Base-by-base conservation (phyloP, 345 rosid species). In the Gossypium mustelinum region DNA sequence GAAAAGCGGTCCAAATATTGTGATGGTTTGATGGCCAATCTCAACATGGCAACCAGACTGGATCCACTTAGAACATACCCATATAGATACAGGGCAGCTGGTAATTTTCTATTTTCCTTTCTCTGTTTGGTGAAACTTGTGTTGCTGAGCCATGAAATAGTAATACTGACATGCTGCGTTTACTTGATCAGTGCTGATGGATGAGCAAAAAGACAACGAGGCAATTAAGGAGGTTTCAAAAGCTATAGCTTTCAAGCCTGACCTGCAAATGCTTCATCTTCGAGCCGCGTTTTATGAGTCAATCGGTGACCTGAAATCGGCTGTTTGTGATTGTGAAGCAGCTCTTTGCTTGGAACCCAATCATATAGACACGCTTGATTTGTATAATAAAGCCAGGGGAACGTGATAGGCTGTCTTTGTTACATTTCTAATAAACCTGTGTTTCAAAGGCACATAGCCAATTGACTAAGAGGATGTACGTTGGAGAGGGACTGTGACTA, bases 11-110 rank as follows among this genome's bases (percentile, higher is more conserved):
- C 99, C 1, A 97, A 96, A 67, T 96, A 96, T 79, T 96, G 97
- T 80, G 97, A 93, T 77, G 94, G 92, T 0, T 94, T 90, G 78
- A 86, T 89, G 97, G 97, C 98, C 44, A 93, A 96, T 79, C 97
- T 96, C 73, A 62, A 75, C 79, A 85, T 86, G 78, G 94, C 97
- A 59, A 89, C 98, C 2, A 85, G 86, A 62, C 84, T 93, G 41
- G 99, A 96, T 84, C 99, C 98, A 9, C 77, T 93, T 74, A 89
- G 99, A 79, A 93, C 97, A n/a, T 93, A 93, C 68, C 99, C 99
- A 0, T 96, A 96, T 86, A 85, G 94, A 87, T 93, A 92, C 84
- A 89, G 98, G 77, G 99, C 99, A 56, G 99, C 98, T 73, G 97
- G 98, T 92, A 81, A 29, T 10, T 57, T 57, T 25, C 13, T 57